Evolutionary conservation across 2,329 filamentous ascomycete species (phyloP).

Genomic region (Rugonectria rugulosa): DNA sequence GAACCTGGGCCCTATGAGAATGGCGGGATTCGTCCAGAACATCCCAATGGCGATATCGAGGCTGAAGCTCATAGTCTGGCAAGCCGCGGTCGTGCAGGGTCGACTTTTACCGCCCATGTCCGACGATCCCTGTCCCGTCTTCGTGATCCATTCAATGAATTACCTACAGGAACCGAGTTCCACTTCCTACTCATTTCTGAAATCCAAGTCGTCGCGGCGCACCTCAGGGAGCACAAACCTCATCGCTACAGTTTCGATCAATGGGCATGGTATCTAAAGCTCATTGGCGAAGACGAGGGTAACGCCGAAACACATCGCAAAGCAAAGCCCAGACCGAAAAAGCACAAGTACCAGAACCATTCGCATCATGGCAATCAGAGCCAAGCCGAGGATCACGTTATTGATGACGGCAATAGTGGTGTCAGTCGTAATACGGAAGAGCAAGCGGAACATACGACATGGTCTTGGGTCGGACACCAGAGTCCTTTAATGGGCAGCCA

Average conservation of each 20-base stretch:
- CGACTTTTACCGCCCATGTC: constrained; percentile 43
- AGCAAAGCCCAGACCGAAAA: constrained; percentile 39
- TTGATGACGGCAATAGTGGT: background rate
- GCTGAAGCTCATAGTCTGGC: constrained; percentile 27
- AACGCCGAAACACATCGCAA: constrained; percentile 59
- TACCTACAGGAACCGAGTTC: constrained; percentile 58
- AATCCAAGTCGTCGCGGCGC: constrained; percentile 69
- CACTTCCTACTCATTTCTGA: constrained; percentile 74
- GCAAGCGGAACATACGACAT: constrained; percentile 47
- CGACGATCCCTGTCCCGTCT: constrained; percentile 46
- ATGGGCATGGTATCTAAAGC: constrained; percentile 83
- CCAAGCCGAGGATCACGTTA: background rate
- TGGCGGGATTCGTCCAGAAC: constrained; percentile 15
- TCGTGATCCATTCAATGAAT: constrained; percentile 45
- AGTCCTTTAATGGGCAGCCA: constrained; percentile 75
- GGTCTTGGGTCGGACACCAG: constrained; percentile 77
- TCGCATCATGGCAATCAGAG: background rate
- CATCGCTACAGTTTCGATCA: constrained; percentile 81
- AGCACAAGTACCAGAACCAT: constrained; percentile 8
- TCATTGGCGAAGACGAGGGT: constrained; percentile 74
- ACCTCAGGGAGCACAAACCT: constrained; percentile 65
- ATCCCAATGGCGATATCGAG: constrained; percentile 4
- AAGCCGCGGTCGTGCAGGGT: constrained; percentile 21
- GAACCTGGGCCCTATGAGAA: constrained; percentile 8
- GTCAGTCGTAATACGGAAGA: constrained; percentile 1